Base-by-base conservation (phyloP, 2,329 filamentous ascomycete genomes). In the Grosmannia serpens region DNA sequence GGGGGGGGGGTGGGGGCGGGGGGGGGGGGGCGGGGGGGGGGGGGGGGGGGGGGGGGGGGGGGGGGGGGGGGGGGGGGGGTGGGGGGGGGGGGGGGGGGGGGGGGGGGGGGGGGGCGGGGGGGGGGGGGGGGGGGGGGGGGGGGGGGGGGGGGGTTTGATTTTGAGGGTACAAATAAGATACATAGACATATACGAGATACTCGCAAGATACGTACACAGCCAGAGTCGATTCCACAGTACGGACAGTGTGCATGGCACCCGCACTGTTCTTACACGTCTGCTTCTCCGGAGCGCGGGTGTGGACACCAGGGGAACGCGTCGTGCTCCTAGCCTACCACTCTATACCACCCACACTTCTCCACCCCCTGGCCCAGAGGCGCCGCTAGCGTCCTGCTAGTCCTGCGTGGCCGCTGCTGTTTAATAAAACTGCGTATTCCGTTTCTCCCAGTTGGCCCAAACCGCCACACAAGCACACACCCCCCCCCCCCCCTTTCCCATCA, bases 371-470 rank as follows among this genome's bases (percentile, higher is more conserved):
- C 41, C 54, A 56, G 35, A 57, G 53, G 56, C 56, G 41, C 47
- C 41, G 46, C 47, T 62, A 62, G 59, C 58, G 53, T 44, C 24
- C 46, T 52, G 57, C 54, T 63, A 63, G 56, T 61, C 31, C 58
- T 61, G 61, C 59, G 41, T 44, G 54, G 51, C 61, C 47, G 59
- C 53, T 57, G 59, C 53, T 57, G 56, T 17, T 22, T 61, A 63
- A 61, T 61, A 58, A 62, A 63, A 60, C 44, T 38, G 52, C 38
- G 55, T 27, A 41, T 50, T 44, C 52, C 31, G 8, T 46, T 26
- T 60, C 44, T 57, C 41, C 44, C 56, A 56, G 53, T 57, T 41
- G 52, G 58, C 54, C 55, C 44, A 17, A 29, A n/a, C 54, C 9
- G 17, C 13, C 35, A 38, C 35, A 20, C 15, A n/a, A n/a, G n/a